Base-by-base conservation (phyloP, 2,329 filamentous ascomycete species). In the Tolypocladium album region DNA sequence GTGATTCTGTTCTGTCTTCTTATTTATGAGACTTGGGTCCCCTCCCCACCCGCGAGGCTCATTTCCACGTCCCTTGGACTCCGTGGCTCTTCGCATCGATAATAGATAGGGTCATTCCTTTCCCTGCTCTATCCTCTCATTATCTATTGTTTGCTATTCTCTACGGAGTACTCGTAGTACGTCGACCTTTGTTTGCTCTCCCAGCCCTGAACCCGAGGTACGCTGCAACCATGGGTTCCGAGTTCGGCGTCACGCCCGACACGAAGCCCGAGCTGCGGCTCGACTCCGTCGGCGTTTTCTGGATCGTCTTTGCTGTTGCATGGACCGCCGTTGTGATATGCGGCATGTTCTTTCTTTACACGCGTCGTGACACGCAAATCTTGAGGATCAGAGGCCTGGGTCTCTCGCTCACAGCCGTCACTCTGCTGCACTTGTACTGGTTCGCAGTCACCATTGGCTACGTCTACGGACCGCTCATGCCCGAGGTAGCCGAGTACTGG, bases 401-500 rank as follows among this genome's bases (percentile, higher is more conserved):
- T 13, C 55, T 79, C 6, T 76, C 76, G 17, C 74, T 78, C 58
- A 67, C 69, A 9, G 73, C 76, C 38, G 71, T 81, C 24, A 52
- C 66, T 6, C 62, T 75, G 39, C 70, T 79, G 24, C 77, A 79
- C 60, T 60, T 73, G 4, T 79, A 78, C 68, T 79, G 76, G 76
- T 58, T 73, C 24, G 70, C 74, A 2, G 71, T 76, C 3, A 69
- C 74, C 61, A 69, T 72, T 3, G 75, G 67, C 1, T 78, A 78
- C 59, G 66, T 71, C 24, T 71, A 76, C 58, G 73, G 72, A 2
- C 70, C 75, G 2, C 61, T 78, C 1, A 71, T 74, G 58, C 81
- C 83, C 0, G 82, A 82, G 58, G 73, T 78, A 24, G 75, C 76
- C 20, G 82, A 87, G 70, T 88, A 79, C 68, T 88, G 85, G 83